Conservation (phyloP, 768 basidiomycete genomes). For the Cantharellus cinnabarinus region DNA sequence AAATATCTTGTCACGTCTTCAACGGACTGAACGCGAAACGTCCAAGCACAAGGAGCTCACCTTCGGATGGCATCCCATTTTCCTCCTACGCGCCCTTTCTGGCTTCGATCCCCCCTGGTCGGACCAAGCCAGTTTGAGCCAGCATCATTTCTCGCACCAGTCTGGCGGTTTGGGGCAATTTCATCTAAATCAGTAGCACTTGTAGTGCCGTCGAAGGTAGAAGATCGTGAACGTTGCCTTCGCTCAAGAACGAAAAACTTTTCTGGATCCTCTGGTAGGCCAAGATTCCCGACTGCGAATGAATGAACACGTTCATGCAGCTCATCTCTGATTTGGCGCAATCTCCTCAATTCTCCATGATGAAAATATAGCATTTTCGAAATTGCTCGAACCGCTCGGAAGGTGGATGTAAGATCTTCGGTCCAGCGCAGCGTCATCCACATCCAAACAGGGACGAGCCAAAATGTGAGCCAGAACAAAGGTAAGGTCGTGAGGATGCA, state of each 20-base stretch:
- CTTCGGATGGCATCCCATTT: slow-evolving; percentile 17
- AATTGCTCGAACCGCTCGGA: slow-evolving; percentile 51
- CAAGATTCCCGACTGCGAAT: slow-evolving; percentile 35
- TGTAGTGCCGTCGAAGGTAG: too few relatives aligned
- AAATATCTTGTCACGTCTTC: slow-evolving; percentile 43
- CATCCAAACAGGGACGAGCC: slow-evolving; percentile 55
- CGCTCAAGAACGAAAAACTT: slow-evolving; percentile 25
- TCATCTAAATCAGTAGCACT: too few relatives aligned
- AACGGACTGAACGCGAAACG: neutral
- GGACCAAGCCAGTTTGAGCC: neutral
- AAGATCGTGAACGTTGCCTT: neutral
- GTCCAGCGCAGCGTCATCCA: slow-evolving; percentile 82
- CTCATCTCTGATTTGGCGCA: slow-evolving; percentile 33
- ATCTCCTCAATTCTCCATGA: slow-evolving; percentile 29
- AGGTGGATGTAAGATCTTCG: slow-evolving; percentile 63
- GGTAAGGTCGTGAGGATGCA: slow-evolving; percentile 41
- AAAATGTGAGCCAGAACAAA: slow-evolving; percentile 28
- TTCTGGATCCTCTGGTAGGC: slow-evolving; percentile 52
- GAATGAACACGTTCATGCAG: slow-evolving; percentile 47
- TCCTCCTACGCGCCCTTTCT: slow-evolving; percentile 33
- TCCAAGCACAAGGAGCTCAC: neutral
- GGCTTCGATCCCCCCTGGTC: neutral
- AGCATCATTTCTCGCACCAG: slow-evolving; percentile 2
- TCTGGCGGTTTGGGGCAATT: too few relatives aligned
- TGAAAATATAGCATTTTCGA: slow-evolving; percentile 33